Conservation (phyloP, 176 grass and related monocot species). For the Rhynchospora tenuis region DNA sequence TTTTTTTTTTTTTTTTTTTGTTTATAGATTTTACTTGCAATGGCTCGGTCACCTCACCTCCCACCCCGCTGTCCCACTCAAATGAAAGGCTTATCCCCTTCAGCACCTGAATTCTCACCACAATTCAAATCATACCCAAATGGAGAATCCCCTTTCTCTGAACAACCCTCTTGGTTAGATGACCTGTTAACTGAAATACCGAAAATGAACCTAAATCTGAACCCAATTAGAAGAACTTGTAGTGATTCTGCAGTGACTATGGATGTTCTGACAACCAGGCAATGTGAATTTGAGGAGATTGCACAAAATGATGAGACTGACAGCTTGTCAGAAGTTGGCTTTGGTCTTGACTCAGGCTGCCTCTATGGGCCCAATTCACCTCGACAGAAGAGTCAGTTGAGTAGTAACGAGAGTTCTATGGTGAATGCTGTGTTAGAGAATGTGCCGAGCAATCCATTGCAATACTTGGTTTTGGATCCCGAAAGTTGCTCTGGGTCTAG, state of each 20-base stretch:
- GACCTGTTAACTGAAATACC: conserved; percentile 60
- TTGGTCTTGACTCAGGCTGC: conserved; percentile 51
- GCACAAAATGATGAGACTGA: conserved; percentile 23
- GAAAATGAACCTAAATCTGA: conserved; percentile 32
- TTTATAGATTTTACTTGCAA: conserved; percentile 18
- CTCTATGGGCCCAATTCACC: conserved; percentile 93
- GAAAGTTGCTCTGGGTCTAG: conserved; percentile 11
- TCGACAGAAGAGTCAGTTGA: conserved; percentile 67
- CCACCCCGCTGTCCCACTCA: conserved; percentile 70
- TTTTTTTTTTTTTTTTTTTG: not conserved
- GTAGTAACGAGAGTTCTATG: conserved; percentile 71
- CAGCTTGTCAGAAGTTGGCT: conserved; percentile 18
- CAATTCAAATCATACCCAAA: conserved; percentile 51
- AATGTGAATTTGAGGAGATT: conserved; percentile 36
- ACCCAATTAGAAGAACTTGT: conserved; percentile 65
- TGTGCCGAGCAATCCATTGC: conserved; percentile 71
- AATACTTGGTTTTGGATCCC: conserved; percentile 56
- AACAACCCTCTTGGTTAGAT: conserved; percentile 69
- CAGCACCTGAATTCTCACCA: conserved; percentile 40
- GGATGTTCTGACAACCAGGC: conserved; percentile 44
- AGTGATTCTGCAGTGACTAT: conserved; percentile 79
- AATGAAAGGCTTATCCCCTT: conserved; percentile 35
- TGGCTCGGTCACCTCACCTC: conserved; percentile 80
- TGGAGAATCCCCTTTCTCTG: conserved; percentile 34
- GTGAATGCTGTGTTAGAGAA: conserved; percentile 82